These are phyloP conservation scores for Boletus sp. DNA, from an alignment of 1,284 basidiomycete species.

Conservation along the genomic window DNA sequence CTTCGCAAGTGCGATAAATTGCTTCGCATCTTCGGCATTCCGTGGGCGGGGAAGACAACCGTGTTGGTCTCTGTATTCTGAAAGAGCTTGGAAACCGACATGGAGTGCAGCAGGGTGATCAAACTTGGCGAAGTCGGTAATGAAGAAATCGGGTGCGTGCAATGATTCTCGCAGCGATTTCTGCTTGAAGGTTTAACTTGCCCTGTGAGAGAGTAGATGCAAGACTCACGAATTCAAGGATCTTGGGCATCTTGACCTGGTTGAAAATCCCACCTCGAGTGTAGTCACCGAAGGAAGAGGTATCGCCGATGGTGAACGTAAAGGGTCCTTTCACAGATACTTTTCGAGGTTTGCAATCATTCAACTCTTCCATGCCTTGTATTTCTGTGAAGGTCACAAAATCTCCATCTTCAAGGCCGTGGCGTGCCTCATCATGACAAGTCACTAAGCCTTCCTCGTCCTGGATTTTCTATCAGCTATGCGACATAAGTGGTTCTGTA, in stretches of 20 bases:
- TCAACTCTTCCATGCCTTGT: conserved; percentile 92
- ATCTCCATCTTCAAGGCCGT: conserved; percentile 97
- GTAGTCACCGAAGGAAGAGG: conserved; percentile 76
- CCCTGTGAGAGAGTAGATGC: not conserved
- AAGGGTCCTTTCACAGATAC: conserved; percentile 95
- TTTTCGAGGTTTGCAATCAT: conserved; percentile 89
- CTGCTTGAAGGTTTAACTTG: conserved; percentile 41
- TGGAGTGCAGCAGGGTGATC: conserved; percentile 91
- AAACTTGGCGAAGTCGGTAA: conserved; percentile 98
- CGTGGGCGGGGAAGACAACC: conserved; percentile 81
- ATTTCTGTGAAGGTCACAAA: conserved; percentile 98
- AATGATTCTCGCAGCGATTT: conserved; percentile 93
- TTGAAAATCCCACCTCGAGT: conserved; percentile 93
- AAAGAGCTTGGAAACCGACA: conserved; percentile 94
- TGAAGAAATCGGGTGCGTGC: conserved; percentile 82
- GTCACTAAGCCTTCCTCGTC: conserved; percentile 90
- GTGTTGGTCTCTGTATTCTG: conserved; percentile 71
- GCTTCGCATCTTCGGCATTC: conserved; percentile 78
- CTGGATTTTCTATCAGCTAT: conserved; percentile 39
- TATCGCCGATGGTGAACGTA: conserved; percentile 94
- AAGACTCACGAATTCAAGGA: conserved; percentile 81
- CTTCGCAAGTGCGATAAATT: conserved; percentile 75
- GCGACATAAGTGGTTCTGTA: not conserved
- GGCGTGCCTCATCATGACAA: conserved; percentile 95
- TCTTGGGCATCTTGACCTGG: conserved; percentile 99